A percentile compares a stretch with the other conserved stretches of the same genome.
Evolutionary conservation across 495 filamentous ascomycete genomes (phyloP).

Genomic region (Lasiosphaeriaceae sp.): DNA sequence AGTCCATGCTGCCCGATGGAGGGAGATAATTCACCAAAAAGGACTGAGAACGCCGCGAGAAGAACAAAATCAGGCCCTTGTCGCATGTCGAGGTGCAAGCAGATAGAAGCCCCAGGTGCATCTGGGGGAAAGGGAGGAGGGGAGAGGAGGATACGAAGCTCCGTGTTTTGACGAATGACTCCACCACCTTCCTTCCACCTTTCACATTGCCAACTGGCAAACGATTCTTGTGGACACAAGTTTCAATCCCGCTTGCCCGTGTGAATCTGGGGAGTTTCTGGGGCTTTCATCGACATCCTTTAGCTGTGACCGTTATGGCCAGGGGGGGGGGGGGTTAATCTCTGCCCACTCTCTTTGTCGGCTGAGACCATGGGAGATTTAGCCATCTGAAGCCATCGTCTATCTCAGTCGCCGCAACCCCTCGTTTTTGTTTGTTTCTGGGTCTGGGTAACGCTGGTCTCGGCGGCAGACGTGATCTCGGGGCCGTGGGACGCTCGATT

Average conservation of each 20-base stretch:
- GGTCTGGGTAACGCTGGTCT: neutral
- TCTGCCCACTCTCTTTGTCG: neutral
- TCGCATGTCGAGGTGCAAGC: too few relatives aligned
- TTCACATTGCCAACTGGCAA: too few relatives aligned
- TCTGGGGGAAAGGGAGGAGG: too few relatives aligned
- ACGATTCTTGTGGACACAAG: neutral
- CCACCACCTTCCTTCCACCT: too few relatives aligned
- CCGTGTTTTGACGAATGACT: too few relatives aligned
- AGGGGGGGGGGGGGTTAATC: neutral
- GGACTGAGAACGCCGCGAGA: too few relatives aligned
- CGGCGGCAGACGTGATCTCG: neutral
- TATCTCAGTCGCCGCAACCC: neutral
- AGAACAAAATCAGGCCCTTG: too few relatives aligned
- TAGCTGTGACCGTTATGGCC: conserved; percentile 9
- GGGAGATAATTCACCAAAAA: too few relatives aligned
- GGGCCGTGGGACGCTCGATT: neutral
- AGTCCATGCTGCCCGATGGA: neutral
- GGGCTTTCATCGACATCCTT: conserved; percentile 2
- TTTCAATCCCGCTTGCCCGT: neutral
- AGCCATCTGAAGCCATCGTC: conserved; percentile 4
- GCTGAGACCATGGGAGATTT: conserved; percentile 11
- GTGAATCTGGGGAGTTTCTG: neutral
- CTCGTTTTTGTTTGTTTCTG: neutral
- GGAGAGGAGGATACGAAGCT: too few relatives aligned
- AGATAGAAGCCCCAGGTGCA: too few relatives aligned